A percentile compares a stretch with the other conserved stretches of the same genome.
These are phyloP conservation scores for Macrolepiota dolichaula DNA, from an alignment of 768 basidiomycete species.

Conservation along the genomic window DNA sequence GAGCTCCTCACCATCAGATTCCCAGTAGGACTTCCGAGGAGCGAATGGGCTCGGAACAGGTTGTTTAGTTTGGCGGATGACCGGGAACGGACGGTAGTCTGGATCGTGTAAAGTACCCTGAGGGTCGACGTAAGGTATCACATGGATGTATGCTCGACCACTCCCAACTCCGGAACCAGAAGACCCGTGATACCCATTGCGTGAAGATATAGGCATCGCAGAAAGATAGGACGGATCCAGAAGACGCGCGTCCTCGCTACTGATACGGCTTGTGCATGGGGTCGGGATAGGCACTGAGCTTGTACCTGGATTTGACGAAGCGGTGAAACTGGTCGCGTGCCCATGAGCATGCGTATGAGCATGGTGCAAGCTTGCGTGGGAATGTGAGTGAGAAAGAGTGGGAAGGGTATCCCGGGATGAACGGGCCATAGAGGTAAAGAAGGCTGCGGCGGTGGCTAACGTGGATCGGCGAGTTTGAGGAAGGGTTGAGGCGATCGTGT, in stretches of 20 bases:
- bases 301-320: not conserved
- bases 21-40: constrained; percentile 8
- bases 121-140: constrained; percentile 15
- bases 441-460: not conserved
- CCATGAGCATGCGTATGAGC: not conserved
- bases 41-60: constrained; percentile 6
- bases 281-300: not conserved
- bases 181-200: not conserved
- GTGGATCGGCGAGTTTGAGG: not conserved
- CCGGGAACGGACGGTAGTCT: constrained; percentile 16
- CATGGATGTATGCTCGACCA: not conserved
- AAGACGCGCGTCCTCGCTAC: constrained; percentile 14
- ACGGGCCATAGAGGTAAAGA: constrained; percentile 3
- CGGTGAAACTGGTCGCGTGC: not conserved
- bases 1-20: not conserved
- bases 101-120: constrained; percentile 18
- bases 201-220: not conserved
- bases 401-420: constrained; percentile 3
- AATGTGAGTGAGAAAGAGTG: not conserved
- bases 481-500: not conserved
- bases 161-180: not conserved
- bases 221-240: constrained; percentile 18
- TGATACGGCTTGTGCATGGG: constrained; percentile 1
- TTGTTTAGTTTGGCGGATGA: constrained; percentile 9
- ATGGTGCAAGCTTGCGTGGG: not conserved